A percentile compares a stretch with the other conserved stretches of the same genome.
phyloP scores from a whole-genome alignment of 2,329 filamentous ascomycete genomes.

The Moelleriella libera region DNA sequence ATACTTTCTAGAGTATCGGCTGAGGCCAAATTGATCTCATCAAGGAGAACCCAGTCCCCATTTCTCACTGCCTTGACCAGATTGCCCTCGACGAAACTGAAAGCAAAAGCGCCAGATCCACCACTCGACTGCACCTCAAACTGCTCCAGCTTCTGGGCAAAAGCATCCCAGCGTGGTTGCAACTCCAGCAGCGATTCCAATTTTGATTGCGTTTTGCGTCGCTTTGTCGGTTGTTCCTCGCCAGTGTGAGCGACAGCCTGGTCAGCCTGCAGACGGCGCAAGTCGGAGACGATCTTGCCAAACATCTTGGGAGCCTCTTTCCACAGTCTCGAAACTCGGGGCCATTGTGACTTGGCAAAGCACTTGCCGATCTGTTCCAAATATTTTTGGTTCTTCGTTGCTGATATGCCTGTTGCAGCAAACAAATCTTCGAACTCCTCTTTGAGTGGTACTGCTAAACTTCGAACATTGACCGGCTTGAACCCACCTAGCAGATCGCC shows the following conservation, averaged over 20 bases:
- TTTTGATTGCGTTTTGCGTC: conserved; percentile 50
- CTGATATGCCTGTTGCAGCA: conserved; percentile 68
- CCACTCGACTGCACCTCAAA: conserved; percentile 69
- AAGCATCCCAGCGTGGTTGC: conserved; percentile 62
- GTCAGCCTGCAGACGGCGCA: conserved; percentile 29
- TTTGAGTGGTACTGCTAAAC: conserved; percentile 74
- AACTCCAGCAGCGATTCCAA: conserved; percentile 46
- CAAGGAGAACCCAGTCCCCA: conserved; percentile 90
- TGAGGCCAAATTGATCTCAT: conserved; percentile 94
- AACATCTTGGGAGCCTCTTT: conserved; percentile 83
- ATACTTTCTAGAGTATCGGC: conserved; percentile 92
- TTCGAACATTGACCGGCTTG: conserved; percentile 87
- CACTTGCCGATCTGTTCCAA: conserved; percentile 67
- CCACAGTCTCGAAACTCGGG: conserved; percentile 74
- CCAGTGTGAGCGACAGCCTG: conserved; percentile 18
- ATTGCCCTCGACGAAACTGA: conserved; percentile 91
- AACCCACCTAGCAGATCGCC: conserved; percentile 93
- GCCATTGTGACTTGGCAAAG: conserved; percentile 74
- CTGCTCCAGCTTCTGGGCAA: conserved; percentile 58
- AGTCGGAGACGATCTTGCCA: conserved; percentile 47
- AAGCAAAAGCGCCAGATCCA: conserved; percentile 66
- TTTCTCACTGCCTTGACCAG: conserved; percentile 92
- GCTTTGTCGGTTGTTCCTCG: conserved; percentile 51
- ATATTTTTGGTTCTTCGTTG: conserved; percentile 77
- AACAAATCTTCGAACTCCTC: conserved; percentile 92